phyloP scores from a whole-genome alignment of 495 filamentous ascomycete genomes.

The Recurvomyces mirabilis region DNA sequence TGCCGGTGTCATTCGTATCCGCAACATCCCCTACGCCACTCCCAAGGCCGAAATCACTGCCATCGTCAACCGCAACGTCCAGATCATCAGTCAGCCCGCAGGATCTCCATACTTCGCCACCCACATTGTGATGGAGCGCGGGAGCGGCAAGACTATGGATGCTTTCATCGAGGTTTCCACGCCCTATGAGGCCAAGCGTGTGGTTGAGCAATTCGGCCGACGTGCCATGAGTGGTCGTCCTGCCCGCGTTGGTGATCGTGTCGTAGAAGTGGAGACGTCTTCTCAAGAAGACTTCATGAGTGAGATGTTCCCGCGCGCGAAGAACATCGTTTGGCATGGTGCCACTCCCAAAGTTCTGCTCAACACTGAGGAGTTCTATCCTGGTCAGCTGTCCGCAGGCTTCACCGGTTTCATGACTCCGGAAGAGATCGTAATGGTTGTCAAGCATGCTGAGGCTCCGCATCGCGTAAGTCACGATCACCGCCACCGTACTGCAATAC shows the following conservation, averaged over 20 bases:
- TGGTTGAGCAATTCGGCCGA: slow-evolving; percentile 38
- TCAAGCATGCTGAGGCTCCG: slow-evolving; percentile 57
- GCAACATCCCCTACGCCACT: slow-evolving; percentile 52
- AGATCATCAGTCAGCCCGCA: slow-evolving; percentile 40
- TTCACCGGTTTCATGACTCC: slow-evolving; percentile 59
- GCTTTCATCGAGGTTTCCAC: slow-evolving; percentile 59
- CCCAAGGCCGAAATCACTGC: slow-evolving; percentile 57
- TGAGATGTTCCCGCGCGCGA: slow-evolving; percentile 56
- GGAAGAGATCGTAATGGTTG: slow-evolving; percentile 58
- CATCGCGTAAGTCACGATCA: slow-evolving; percentile 45
- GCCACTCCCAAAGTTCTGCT: slow-evolving; percentile 32
- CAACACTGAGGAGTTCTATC: slow-evolving; percentile 41
- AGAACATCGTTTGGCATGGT: slow-evolving; percentile 50
- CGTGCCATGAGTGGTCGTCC: slow-evolving; percentile 33
- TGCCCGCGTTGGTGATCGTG: slow-evolving; percentile 51
- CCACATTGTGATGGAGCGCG: slow-evolving; percentile 77
- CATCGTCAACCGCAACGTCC: slow-evolving; percentile 56
- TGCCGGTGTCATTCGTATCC: slow-evolving; percentile 32
- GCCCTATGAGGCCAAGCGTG: slow-evolving; percentile 41
- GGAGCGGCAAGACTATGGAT: slow-evolving; percentile 66
- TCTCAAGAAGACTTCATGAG: slow-evolving; percentile 51
- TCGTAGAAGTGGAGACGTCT: slow-evolving; percentile 51
- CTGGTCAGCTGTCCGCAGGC: slow-evolving; percentile 29
- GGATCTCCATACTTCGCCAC: slow-evolving; percentile 42
- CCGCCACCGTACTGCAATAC: background rate